Evolutionary conservation across 164 flowering plant genomes (phyloP), one percentile per base, ranked within the genome.

Genomic region (Chimonanthus salicifolius): DNA sequence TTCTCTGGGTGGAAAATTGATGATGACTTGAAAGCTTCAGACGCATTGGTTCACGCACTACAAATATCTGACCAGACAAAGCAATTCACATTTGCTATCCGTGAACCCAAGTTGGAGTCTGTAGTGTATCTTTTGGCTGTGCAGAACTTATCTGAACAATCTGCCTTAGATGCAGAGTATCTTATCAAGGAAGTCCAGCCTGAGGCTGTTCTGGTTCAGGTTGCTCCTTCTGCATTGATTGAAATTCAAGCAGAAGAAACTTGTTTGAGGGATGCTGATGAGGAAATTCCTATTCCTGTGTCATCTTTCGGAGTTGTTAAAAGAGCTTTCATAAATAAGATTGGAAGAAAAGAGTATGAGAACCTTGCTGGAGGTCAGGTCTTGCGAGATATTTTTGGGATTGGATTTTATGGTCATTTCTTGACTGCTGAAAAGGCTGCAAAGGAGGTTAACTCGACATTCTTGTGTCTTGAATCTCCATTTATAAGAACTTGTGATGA

Each of bases 101-200:
- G 80, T 7, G 91, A 86, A 7, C 92, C 91, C 0, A 82, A 90
- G 74, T 76, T 90, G 0, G 66, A 81, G 43, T 75, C 94, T 11
- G 83, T 87, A 6, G 79, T 95, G 7, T 95, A 95, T 69, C 74
- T 95, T 10, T 82, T 95, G 2, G 84, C 87, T 58, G 88, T 84
- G 15, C 94, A 89, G 83, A 92, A 83, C 75, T 79, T 95, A 44
- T 95, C 99, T 0, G 90, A 95, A 79, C 83, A 85, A 75, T 92
- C 98, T 0, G 91, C 91, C 62, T 3, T 69, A 5, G 98, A 95
- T 76, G 91, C 89, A 0, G 88, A 87, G 79, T 75, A 65, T 75
- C 77, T 95, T 8, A 88, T 95, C 58, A 86, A 84, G 81, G 93
- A 72, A 65, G 72, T 90, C 63, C 76, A 76, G 67, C 99, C 99